Conservation (phyloP, 805 yeast species). For the Maudiozyma barnettii region DNA sequence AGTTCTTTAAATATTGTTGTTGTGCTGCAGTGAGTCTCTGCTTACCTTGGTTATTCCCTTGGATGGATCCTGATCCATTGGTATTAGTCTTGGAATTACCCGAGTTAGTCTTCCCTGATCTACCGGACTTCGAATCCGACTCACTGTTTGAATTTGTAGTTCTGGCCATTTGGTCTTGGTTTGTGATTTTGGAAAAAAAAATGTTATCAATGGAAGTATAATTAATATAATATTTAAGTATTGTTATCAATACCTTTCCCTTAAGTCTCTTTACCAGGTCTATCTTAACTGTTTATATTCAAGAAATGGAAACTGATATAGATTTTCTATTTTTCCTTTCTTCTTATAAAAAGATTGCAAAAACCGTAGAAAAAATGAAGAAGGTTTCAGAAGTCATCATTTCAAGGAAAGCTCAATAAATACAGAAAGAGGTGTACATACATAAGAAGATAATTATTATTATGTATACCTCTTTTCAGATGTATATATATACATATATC, state of each 20-base stretch:
- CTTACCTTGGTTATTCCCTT: background rate
- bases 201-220: no score
- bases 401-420: no score
- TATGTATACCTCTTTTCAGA: background rate
- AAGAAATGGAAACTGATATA: no score
- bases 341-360: no score
- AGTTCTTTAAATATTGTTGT: constrained; percentile 58
- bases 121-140: constrained; percentile 17
- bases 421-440: no score
- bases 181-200: constrained; percentile 4
- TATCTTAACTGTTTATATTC: no score
- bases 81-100: constrained; percentile 4
- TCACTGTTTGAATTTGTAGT: constrained; percentile 22
- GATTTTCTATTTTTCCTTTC: no score
- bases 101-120: constrained; percentile 5
- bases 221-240: no score
- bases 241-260: no score
- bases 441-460: background rate
- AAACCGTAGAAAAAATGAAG: no score
- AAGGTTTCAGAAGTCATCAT: no score
- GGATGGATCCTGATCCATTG: background rate
- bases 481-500: background rate
- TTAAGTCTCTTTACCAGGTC: no score
- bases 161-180: constrained; percentile 13
- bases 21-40: constrained; percentile 47